A percentile compares a stretch with the other conserved stretches of the same genome.
Evolutionary conservation across 2,329 filamentous ascomycete genomes (phyloP).

Genomic region (Hypoxylon sp.): DNA sequence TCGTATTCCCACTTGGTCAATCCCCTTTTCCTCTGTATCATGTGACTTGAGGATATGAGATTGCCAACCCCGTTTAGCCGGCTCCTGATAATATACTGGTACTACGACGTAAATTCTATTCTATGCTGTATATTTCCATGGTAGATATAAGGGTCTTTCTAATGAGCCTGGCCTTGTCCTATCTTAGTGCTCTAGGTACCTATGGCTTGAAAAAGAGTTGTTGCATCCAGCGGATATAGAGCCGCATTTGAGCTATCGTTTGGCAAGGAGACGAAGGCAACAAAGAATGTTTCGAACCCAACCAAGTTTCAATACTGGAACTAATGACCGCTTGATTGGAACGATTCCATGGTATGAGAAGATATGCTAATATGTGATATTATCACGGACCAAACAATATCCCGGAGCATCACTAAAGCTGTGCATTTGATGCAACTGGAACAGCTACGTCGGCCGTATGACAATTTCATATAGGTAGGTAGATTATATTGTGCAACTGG

Average conservation of each 20-base stretch:
- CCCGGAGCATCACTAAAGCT: background rate
- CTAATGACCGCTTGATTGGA: too few species aligned
- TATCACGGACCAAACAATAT: background rate
- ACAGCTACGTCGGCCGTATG: background rate
- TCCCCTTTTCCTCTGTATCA: background rate
- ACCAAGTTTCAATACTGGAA: too few species aligned
- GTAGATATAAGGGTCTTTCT: background rate
- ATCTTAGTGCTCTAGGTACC: background rate
- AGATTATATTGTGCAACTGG: background rate
- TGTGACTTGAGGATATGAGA: background rate
- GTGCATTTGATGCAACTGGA: background rate
- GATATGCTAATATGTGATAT: background rate
- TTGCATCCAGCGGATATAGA: background rate
- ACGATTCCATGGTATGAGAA: background rate
- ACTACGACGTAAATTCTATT: background rate
- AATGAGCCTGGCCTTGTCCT: background rate
- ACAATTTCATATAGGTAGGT: background rate
- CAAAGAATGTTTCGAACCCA: background rate
- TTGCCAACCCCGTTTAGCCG: background rate
- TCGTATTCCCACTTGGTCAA: background rate
- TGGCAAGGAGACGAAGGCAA: background rate
- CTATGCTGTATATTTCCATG: background rate
- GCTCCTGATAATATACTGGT: background rate
- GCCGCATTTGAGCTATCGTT: background rate
- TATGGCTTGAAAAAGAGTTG: background rate